Percentiles rank a stretch among this genome's conserved stretches.
Conservation (phyloP, 2,329 filamentous ascomycete species). For the Colletotrichum navitas region DNA sequence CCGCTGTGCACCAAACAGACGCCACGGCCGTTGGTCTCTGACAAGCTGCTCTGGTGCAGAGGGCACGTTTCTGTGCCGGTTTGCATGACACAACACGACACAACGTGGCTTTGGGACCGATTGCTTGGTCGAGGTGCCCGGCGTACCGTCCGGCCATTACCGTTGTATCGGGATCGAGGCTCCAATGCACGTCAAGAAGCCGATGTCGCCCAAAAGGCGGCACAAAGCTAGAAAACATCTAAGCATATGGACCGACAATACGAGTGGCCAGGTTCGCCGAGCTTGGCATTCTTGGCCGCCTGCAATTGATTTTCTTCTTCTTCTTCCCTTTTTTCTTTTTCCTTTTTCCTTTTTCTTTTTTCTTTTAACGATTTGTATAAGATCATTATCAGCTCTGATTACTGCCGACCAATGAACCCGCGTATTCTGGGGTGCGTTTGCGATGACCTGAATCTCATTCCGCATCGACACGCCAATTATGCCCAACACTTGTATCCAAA, state of each 20-base stretch:
- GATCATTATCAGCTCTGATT: neutral
- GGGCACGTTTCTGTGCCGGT: constrained; percentile 14
- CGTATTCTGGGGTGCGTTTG: neutral
- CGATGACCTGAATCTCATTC: neutral
- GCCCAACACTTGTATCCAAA: neutral
- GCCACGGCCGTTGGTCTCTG: neutral
- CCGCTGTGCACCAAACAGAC: no score
- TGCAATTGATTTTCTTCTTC: neutral
- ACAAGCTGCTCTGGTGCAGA: neutral
- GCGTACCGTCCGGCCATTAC: neutral
- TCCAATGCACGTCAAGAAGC: constrained; percentile 10
- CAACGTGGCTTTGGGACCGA: constrained; percentile 13
- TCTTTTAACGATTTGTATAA: neutral
- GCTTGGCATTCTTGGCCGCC: constrained; percentile 29
- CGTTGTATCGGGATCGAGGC: neutral
- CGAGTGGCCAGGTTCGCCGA: neutral
- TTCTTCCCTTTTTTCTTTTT: no score
- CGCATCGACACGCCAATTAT: neutral
- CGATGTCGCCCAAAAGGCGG: constrained; percentile 1
- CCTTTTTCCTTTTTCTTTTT: neutral
- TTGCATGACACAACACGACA: constrained; percentile 18
- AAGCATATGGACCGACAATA: neutral
- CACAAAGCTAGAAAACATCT: neutral
- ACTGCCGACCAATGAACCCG: neutral
- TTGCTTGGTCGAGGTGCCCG: neutral